Evolutionary conservation across 805 yeast genomes (phyloP), one percentile per base, ranked within the genome.

Genomic region (Candida saitoana): DNA sequence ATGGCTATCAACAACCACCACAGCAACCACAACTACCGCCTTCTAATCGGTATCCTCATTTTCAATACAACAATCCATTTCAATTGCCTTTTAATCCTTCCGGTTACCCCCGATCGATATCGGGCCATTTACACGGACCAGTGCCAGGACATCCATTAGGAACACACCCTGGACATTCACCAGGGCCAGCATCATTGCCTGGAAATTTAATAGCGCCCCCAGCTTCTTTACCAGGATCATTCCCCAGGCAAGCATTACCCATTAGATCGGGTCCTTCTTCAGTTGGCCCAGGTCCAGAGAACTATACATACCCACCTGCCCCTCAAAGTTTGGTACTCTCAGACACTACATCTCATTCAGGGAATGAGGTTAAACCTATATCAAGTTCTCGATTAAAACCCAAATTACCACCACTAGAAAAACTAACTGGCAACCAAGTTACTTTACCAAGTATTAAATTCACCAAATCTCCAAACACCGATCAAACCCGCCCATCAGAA

Each of bases 401-500:
- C 4, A 34, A 19, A 18, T 20, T 34, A 19, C 37, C 37, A 6
- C 37, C 37, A 9, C 18, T 34, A 15, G 37, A 34, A 12, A 34
- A 34, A 17, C 8, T 17, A 11, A 5, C 37, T n/a, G n/a, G 12
- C 18, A 8, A 4, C 4, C 16, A n/a, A 19, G 25, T 34, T 4
- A 19, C n/a, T 8, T 34, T 34, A n/a, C 37, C 37, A 7, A 19
- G 37, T 18, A 34, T 34, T 11, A 34, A 18, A 12, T 18, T 34
- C 16, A 20, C 24, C 6, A 18, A 14, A 22, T 33, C 35, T 16
- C 25, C 37, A 8, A 34, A 19, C 5, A 15, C 19, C n/a, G 19
- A 15, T 6, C 5, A 32, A 8, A 18, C 22, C 18, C 27, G 9
- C 16, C 11, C 32, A 6, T 29, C 32, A 29, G 32, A 41, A 14